Evolutionary conservation across 2,329 filamentous ascomycete genomes (phyloP).

Genomic region (Colletotrichum filicis): DNA sequence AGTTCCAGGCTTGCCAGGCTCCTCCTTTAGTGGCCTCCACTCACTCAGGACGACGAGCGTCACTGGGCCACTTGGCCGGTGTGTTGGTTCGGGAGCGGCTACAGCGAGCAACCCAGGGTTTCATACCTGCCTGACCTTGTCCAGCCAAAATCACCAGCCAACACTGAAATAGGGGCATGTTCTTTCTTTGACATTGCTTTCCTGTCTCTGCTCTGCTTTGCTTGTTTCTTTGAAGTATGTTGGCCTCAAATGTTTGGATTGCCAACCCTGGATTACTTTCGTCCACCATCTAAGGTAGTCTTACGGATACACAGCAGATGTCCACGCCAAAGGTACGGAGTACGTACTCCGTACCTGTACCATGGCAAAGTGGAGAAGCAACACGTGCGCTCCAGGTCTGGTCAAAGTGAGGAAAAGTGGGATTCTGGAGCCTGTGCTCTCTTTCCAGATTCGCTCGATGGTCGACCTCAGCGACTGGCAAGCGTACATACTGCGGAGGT

Average conservation of each 20-base stretch:
- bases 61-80: constrained; percentile 2
- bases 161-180: background rate
- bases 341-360: too few species aligned
- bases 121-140: background rate
- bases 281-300: too few species aligned
- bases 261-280: background rate
- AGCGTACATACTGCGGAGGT: too few species aligned
- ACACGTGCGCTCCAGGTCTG: background rate
- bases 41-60: constrained; percentile 4
- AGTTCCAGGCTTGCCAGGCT: background rate
- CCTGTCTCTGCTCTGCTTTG: background rate
- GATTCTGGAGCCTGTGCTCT: background rate
- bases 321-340: background rate
- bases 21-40: constrained; percentile 1
- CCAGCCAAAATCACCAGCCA: background rate
- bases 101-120: background rate
- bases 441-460: background rate
- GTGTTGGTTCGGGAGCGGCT: constrained; percentile 1
- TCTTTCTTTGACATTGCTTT: background rate
- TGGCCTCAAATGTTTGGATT: background rate
- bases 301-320: background rate
- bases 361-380: background rate
- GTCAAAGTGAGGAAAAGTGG: background rate
- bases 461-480: background rate
- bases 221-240: background rate